Evolutionary conservation across 306 rosid species (phyloP), one percentile per base, ranked within the genome.

Genomic region (Glycine latifolia): DNA sequence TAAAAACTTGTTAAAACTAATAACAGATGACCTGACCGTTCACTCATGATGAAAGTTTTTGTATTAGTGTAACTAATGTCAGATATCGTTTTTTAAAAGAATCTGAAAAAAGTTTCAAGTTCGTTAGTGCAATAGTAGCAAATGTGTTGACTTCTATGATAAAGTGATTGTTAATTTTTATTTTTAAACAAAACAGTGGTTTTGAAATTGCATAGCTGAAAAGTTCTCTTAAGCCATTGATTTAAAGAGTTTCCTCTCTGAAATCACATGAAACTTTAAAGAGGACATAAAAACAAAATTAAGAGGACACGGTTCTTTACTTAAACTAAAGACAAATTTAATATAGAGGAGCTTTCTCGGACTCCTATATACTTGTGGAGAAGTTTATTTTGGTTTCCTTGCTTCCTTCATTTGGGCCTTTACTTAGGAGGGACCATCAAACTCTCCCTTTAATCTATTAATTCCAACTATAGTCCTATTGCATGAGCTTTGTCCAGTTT

Each of bases 371-470:
- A 8, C 43, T 16, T 75, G 16, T 44, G 43, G 68, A 20, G 43
- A 9, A 54, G 48, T n/a, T 52, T 52, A 15, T 33, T 73, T 39
- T 50, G 47, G 12, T 52, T 53, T 37, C 65, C n/a, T 54, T 6
- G 66, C 44, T 55, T 41, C 41, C 11, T 55, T 8, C 37, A 5
- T 46, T 75, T 59, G 79, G 79, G 70, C 70, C 46, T 59, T 44
- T 44, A 17, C 20, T 58, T 9, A 5, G 52, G 13, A 43, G 78
- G 43, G 26, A 17, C 56, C 46, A 44, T 41, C 39, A 56, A 56
- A 31, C 31, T 41, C 54, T 16, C 43, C 37, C 41, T 65, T 16
- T 41, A 6, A 41, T 8, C 11, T 65, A 65, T 26, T 26, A 26
- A 26, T 5, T 37, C 46, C 10, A 62, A 33, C 15, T 11, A 11